These are phyloP conservation scores for Diaporthe sp. DNA, from an alignment of 2,329 filamentous ascomycete genomes.

Conservation along the genomic window DNA sequence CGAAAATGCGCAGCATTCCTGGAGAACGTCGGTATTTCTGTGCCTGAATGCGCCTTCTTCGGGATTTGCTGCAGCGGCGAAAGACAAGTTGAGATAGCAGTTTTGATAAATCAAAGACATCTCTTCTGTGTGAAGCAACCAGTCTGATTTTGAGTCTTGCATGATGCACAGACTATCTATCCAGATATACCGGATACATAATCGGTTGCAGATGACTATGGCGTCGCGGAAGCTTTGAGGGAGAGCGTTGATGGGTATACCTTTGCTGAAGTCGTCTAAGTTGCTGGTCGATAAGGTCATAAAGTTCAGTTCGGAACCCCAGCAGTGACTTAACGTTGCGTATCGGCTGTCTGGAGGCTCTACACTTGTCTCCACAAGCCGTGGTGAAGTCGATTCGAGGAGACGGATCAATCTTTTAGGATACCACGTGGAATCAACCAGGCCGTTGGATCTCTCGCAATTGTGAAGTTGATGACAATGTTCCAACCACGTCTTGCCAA, in stretches of 20 bases:
- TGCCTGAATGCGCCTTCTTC: not conserved
- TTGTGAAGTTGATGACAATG: not conserved
- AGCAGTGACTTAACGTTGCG: conserved; percentile 21
- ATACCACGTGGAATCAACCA: not conserved
- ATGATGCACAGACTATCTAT: conserved; percentile 26
- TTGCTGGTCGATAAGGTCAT: not conserved
- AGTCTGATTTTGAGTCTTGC: conserved; percentile 17
- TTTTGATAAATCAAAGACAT: conserved; percentile 10
- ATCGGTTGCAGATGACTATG: not conserved
- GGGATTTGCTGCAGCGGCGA: not conserved
- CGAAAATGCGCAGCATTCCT: conserved; percentile 12
- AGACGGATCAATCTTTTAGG: not conserved
- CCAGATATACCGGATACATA: conserved; percentile 12
- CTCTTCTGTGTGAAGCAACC: conserved; percentile 14
- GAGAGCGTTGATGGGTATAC: not conserved
- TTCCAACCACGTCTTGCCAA: conserved; percentile 2
- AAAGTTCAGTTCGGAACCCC: not conserved
- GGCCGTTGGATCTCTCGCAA: not conserved
- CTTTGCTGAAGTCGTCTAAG: not conserved
- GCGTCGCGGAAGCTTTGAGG: conserved; percentile 21
- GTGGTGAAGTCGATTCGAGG: not conserved
- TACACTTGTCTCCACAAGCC: not conserved
- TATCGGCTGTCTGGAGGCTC: not conserved
- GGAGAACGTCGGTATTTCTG: conserved; percentile 16
- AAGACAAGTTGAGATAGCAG: conserved; percentile 18